Evolutionary conservation across 257 asterid genomes (phyloP), one percentile per base, ranked within the genome.

Genomic region (Lantana camara): DNA sequence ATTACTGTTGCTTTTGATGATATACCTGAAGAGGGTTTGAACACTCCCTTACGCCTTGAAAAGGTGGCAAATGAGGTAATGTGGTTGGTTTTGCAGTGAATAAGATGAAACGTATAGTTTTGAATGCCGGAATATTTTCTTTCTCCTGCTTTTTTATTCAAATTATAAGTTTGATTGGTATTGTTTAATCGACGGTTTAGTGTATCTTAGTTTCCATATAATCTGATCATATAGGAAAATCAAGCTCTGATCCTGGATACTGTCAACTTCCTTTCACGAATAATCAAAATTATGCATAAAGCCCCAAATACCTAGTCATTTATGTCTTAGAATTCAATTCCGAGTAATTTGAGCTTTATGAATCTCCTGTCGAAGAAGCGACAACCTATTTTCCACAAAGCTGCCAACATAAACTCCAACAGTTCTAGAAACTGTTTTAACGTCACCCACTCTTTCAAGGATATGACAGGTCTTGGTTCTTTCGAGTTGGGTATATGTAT

Each of bases 1-100:
- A 81, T 93, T 71, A 87, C 90, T 41, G 95, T 90, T 73, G 97
- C 90, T 64, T 93, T 90, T 64, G 99, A 87, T 75, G 99, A 93
- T 69, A 70, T 93, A 70, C 97, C 97, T 27, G 97, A 93, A 79
- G 97, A 93, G 74, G 97, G 99, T 64, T 54, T 93, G 72, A 87
- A 88, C 74, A 81, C 72, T 60, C 95, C 97, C 64, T 74, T 93
- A 55, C 96, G 97, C 74, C 92, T 93, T 62, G 96, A 90, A 76
- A 90, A 85, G 76, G 59, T 93, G 71, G 95, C 97, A 61, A 93
- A 93, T 72, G 99, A 93, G 99, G 97, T 93, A 83, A 35, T 35
- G 4, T 22, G 63, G 7, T 68, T 60, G 37, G 34, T 46, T 66
- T 49, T 57, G 64, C 45, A 54, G 58, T 22, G 52, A 27, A 20